These are phyloP conservation scores for Auxenochlorella protothecoides DNA, from an alignment of 139 green algal species.

Conservation along the genomic window DNA sequence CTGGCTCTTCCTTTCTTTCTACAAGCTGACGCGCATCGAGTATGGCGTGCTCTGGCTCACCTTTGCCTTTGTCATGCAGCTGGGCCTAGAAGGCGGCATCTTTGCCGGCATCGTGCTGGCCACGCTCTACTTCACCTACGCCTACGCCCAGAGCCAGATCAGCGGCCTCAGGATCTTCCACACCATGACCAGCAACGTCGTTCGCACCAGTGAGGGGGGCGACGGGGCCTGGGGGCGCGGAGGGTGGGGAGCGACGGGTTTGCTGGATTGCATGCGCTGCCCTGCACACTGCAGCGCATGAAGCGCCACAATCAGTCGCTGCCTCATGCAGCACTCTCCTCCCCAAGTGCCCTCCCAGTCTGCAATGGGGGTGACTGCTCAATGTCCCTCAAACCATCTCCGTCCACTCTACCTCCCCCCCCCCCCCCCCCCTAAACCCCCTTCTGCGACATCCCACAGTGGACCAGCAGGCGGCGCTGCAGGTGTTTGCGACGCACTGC, in stretches of 20 bases:
- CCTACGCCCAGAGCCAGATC: conserved; percentile 22
- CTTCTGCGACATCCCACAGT: conserved; percentile 11
- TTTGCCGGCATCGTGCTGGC: conserved; percentile 47
- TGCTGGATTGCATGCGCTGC: neutral
- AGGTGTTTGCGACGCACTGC: conserved; percentile 30
- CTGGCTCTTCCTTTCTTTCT: conserved; percentile 23
- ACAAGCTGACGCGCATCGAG: conserved; percentile 30
- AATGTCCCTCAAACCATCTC: too few species aligned
- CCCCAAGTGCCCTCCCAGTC: too few species aligned
- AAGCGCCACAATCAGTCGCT: too few species aligned
- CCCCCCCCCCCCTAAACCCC: neutral
- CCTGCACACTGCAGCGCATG: too few species aligned
- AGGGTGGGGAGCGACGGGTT: too few species aligned
- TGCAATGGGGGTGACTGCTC: too few species aligned
- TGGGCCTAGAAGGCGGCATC: conserved; percentile 47
- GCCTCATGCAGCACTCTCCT: too few species aligned
- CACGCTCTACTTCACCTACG: conserved; percentile 54
- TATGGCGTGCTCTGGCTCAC: conserved; percentile 58
- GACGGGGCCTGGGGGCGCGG: neutral
- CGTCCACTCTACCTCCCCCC: neutral
- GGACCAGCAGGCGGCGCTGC: conserved; percentile 29
- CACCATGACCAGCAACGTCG: too few species aligned
- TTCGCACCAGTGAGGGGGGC: neutral
- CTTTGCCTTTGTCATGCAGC: conserved; percentile 53
- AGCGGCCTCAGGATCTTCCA: too few species aligned